A percentile compares a stretch with the other conserved stretches of the same genome.
Conservation (phyloP, 2,329 filamentous ascomycete species). For the Aspergillus sclerotialis region DNA sequence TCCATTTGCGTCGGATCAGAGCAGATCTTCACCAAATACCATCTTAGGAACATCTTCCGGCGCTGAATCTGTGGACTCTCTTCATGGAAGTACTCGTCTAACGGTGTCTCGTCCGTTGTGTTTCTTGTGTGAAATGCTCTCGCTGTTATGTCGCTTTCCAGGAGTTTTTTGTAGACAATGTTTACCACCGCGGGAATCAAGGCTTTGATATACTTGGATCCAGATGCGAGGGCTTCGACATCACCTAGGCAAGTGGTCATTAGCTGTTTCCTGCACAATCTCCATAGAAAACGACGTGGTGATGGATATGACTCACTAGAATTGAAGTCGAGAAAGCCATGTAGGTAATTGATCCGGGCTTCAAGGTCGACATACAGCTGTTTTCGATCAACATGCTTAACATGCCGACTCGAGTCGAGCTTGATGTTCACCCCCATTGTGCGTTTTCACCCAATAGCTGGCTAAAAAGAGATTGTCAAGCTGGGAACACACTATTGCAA, state of each 20-base stretch:
- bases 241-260: constrained; percentile 46
- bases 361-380: constrained; percentile 66
- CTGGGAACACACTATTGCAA: background rate
- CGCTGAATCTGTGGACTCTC: constrained; percentile 68
- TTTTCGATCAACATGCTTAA: constrained; percentile 61
- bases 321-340: constrained; percentile 69
- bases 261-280: background rate
- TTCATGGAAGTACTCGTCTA: constrained; percentile 58
- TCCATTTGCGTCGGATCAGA: constrained; percentile 67
- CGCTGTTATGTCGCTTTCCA: constrained; percentile 75
- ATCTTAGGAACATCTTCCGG: constrained; percentile 70
- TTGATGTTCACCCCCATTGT: constrained; percentile 10
- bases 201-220: constrained; percentile 71
- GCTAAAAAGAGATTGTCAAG: background rate
- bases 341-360: constrained; percentile 63
- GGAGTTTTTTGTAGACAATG: constrained; percentile 74
- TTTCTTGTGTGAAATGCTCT: constrained; percentile 60
- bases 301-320: constrained; percentile 57
- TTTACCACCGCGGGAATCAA: constrained; percentile 77
- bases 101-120: constrained; percentile 59
- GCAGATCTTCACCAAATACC: constrained; percentile 68
- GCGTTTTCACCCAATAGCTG: too few species aligned
- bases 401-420: constrained; percentile 13
- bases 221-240: constrained; percentile 61
- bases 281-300: constrained; percentile 2